Evolutionary conservation across 2,329 filamentous ascomycete species (phyloP), one percentile per base, ranked within the genome.

Genomic region (Ceratocystis alfenasii): DNA sequence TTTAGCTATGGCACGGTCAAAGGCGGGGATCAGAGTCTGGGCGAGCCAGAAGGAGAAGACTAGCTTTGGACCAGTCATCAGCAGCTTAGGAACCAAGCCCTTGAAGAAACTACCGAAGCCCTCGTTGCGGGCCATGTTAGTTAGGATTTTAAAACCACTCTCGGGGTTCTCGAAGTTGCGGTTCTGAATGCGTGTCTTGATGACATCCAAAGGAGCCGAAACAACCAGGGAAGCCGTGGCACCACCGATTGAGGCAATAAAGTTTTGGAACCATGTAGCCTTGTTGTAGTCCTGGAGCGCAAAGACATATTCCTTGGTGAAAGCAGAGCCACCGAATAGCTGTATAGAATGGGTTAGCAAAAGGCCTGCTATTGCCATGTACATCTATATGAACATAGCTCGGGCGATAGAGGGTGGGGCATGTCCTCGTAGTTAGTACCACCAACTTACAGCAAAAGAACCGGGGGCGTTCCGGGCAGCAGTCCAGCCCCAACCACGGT

Each of bases 21-120:
- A 97, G 48, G 91, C 88, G 63, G 94, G 94, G 74, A 99, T 99
- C 72, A 99, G 81, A 36, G 94, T 97, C 81, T 99, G 94, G 67
- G 94, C 94, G 74, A 99, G 85, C 94, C 94, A 99, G 86, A 99
- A 99, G 68, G 92, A 96, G 81, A 99, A 99, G 69, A 97, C 94
- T 68, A 99, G 83, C 84, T 99, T 99, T 69, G 94, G 94, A 28
- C 94, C 95, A 17, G 94, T 99, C 94, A 99, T 99, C 73, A 99
- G 83, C 70, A 99, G 85, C 87, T 99, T 99, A 69, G 94, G 94
- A 62, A 91, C 88, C 70, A 99, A 78, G 55, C 94, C 94, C 85
- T 99, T 99, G 85, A 99, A 99, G 84, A 99, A 97, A 72, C 88
- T 87, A 17, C 82, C 79, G 67, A 87, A 74, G 25, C 93, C 94